Percentiles rank a stretch among this genome's conserved stretches.
These are phyloP conservation scores for Epichloe sibirici DNA, from an alignment of 2,329 filamentous ascomycete genomes.

Conservation along the genomic window DNA sequence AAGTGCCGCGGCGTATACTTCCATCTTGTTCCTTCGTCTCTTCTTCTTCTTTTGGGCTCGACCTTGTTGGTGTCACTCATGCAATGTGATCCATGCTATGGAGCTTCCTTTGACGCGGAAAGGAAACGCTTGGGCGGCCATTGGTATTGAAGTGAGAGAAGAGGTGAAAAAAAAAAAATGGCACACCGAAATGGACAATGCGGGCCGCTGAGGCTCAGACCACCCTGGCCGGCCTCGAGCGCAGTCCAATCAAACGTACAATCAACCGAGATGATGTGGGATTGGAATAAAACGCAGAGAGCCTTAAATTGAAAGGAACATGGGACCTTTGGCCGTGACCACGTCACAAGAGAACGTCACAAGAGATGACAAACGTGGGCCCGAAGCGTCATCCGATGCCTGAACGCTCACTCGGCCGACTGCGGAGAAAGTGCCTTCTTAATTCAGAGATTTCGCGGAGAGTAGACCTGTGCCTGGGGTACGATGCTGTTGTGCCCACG, in stretches of 20 bases:
- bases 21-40: neutral
- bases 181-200: neutral
- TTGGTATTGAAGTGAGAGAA: neutral
- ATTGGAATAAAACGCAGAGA: neutral
- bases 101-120: neutral
- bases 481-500: neutral
- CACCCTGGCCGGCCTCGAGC: neutral
- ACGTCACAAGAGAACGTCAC: neutral
- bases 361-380: neutral
- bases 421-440: neutral
- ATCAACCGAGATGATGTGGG: constrained; percentile 2
- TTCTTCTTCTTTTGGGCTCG: neutral
- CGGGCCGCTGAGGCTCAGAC: neutral
- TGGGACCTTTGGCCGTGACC: neutral
- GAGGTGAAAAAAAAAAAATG: neutral
- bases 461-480: constrained; percentile 1
- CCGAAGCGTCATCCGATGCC: neutral
- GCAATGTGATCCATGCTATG: neutral
- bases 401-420: constrained; percentile 2
- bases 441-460: neutral
- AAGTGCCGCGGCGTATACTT: neutral
- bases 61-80: neutral
- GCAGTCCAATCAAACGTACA: constrained; percentile 3
- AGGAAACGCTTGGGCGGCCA: constrained; percentile 3
- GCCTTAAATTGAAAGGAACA: neutral